Evolutionary conservation across 768 basidiomycete genomes (phyloP), one percentile per base, ranked within the genome.

Genomic region (Sistotremastrum suecicum): DNA sequence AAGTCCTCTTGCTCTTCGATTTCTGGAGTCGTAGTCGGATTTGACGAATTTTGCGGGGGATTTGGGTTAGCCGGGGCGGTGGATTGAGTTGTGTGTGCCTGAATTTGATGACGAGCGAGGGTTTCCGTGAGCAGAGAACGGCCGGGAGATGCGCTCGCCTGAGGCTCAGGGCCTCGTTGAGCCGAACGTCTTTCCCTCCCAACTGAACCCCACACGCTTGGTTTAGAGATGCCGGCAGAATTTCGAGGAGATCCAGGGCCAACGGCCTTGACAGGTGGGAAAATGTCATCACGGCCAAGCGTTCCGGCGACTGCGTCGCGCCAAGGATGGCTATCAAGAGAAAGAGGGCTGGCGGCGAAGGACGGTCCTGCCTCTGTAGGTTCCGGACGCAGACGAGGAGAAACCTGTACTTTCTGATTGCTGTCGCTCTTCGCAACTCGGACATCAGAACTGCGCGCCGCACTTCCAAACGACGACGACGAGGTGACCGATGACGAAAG

Each of bases 401-500:
- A 76, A 1, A 79, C 63, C 38, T 75, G 76, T 1, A 80, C 60
- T 60, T 78, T 80, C 37, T 60, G 55, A 48, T 70, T 72, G 4
- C 74, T 73, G 4, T 48, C 47, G 5, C 67, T 63, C 0, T 60
- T 58, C 3, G 53, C 45, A 6, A 53, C 43, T 9, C 52, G 42
- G 2, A 60, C 44, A 34, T 45, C 50, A 4, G 56, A 42, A n/a
- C 33, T 36, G 12, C 49, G 39, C 29, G 47, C 44, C 29, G 47
- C 39, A 7, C 41, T 43, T 37, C 49, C 34, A n/a, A 39, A 37
- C 28, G 40, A 57, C 42, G 29, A 56, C 62, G 3, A 63, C 56
- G 42, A 61, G 59, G 10, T 58, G 54, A 30, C 56, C 62, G 5
- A 58, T 53, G 30, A 48, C 48, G 34, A 51, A 43, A 36, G 58